Conservation (phyloP, 2,329 filamentous ascomycete genomes). For the Epichloe amarillans region DNA sequence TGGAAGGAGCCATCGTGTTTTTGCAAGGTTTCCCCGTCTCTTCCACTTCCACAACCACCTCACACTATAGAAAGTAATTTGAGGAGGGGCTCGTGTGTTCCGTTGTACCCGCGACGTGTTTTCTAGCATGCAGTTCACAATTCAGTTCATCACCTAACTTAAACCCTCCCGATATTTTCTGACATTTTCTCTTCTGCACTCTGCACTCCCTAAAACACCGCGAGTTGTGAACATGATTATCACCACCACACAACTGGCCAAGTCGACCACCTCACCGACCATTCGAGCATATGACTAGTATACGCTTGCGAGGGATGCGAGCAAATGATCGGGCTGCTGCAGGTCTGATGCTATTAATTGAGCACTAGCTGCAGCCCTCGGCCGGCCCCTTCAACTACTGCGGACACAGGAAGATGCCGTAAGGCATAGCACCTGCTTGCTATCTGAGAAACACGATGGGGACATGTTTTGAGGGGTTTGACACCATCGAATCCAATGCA, state of each 20-base stretch:
- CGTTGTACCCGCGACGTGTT: not conserved
- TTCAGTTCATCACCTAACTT: not conserved
- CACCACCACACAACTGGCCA: too few species aligned
- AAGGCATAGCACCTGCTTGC: not conserved
- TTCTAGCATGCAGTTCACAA: not conserved
- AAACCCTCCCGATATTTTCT: not conserved
- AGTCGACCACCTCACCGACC: too few species aligned
- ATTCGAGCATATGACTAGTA: not conserved
- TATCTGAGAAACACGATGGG: not conserved
- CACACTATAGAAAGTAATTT: too few species aligned
- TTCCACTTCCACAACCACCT: not conserved
- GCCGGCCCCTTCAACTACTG: not conserved
- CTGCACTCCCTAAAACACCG: not conserved
- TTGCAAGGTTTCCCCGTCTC: not conserved
- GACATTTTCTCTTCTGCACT: not conserved
- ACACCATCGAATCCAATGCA: not conserved
- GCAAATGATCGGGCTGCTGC: not conserved
- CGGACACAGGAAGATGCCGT: not conserved
- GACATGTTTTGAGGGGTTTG: not conserved
- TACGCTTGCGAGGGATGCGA: too few species aligned
- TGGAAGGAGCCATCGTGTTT: not conserved
- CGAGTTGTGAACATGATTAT: not conserved
- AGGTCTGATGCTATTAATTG: not conserved
- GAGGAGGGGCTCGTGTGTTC: not conserved
- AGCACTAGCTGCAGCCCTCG: not conserved